A percentile compares a stretch with the other conserved stretches of the same genome.
phyloP scores from a whole-genome alignment of 257 asterid genomes.

The Penstemon davidsonii region DNA sequence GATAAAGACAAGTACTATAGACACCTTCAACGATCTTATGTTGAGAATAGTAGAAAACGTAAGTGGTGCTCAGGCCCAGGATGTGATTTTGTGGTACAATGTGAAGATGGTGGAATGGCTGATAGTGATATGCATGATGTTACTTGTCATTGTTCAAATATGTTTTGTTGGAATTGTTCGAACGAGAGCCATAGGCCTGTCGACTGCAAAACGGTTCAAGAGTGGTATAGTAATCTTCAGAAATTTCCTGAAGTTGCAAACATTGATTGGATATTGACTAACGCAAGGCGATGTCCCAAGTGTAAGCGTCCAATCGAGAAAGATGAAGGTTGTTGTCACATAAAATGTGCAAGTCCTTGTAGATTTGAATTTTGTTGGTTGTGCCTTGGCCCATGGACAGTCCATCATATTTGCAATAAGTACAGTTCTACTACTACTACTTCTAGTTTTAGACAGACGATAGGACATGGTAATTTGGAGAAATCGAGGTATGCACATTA shows the following conservation, averaged over 20 bases:
- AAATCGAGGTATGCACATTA: constrained; percentile 31
- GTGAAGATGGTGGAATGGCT: background rate
- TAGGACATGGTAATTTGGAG: too few relatives aligned
- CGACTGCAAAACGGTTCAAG: constrained; percentile 35
- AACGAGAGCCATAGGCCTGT: constrained; percentile 50
- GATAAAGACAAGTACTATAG: constrained; percentile 18
- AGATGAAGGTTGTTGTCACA: constrained; percentile 38
- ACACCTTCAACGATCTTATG: constrained; percentile 30
- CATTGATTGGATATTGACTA: constrained; percentile 31
- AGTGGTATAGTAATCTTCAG: constrained; percentile 33
- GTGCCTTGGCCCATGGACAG: constrained; percentile 12
- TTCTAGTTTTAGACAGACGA: too few relatives aligned
- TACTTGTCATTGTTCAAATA: constrained; percentile 28
- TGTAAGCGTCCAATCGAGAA: constrained; percentile 39
- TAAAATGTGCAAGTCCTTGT: constrained; percentile 40
- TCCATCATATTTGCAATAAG: background rate
- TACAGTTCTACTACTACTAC: too few relatives aligned
- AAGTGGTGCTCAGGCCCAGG: constrained; percentile 53
- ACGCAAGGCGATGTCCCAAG: constrained; percentile 45
- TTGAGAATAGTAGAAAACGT: constrained; percentile 18
- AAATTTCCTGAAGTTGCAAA: constrained; percentile 30
- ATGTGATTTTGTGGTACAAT: constrained; percentile 35
- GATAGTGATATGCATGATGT: constrained; percentile 30
- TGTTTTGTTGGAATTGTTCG: constrained; percentile 42
- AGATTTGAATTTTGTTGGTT: constrained; percentile 38